Evolutionary conservation across 2,329 filamentous ascomycete species (phyloP).

Genomic region (Emydomyces testavorans): DNA sequence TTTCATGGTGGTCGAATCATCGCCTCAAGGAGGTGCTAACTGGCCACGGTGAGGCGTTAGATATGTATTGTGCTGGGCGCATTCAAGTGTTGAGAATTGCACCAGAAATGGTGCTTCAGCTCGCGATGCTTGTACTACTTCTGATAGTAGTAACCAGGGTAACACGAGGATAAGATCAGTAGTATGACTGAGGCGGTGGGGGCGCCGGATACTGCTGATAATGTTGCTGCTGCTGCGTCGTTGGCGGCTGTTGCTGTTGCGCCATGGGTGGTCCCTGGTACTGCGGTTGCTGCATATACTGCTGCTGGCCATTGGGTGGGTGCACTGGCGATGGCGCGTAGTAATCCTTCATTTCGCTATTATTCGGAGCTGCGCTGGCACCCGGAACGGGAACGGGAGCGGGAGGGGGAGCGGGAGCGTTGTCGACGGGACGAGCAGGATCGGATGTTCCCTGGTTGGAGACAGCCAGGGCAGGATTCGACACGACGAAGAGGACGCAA

Average conservation of each 20-base stretch:
- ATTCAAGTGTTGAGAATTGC: too few species aligned
- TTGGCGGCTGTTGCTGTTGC: neutral
- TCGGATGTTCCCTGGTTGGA: neutral
- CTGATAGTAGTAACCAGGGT: too few species aligned
- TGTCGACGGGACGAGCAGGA: neutral
- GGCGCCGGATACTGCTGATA: neutral
- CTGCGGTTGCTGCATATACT: neutral
- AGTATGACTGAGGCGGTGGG: neutral
- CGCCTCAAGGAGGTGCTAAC: too few species aligned
- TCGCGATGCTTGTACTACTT: too few species aligned
- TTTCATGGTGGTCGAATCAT: too few species aligned
- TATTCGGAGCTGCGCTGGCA: neutral
- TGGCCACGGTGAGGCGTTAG: too few species aligned
- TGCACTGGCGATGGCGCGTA: neutral
- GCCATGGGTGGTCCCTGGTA: neutral
- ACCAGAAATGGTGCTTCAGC: too few species aligned
- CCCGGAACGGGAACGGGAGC: neutral
- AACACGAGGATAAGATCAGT: too few species aligned
- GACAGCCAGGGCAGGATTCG: neutral
- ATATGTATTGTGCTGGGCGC: too few species aligned
- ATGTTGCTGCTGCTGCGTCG: neutral
- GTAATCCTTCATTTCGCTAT: constrained; percentile 1
- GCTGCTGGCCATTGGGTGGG: neutral
- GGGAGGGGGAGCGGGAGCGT: neutral
- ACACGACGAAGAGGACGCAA: constrained; percentile 1